Evolutionary conservation across 2,329 filamentous ascomycete species (phyloP).

Genomic region (Biscogniauxia marginata): DNA sequence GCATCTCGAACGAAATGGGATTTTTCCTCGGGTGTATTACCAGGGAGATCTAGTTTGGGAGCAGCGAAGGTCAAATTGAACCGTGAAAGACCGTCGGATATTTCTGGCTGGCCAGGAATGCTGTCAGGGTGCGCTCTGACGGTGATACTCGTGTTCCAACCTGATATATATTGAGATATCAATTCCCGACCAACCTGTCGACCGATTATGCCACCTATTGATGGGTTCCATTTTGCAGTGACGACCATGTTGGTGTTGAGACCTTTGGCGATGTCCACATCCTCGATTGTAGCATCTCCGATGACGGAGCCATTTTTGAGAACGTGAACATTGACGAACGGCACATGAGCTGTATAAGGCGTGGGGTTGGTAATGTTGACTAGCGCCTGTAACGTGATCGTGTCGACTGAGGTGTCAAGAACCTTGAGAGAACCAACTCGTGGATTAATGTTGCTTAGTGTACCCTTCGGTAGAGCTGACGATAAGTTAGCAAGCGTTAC

Average conservation of each 20-base stretch:
- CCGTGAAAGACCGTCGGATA: conserved; percentile 71
- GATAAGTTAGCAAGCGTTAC: conserved; percentile 34
- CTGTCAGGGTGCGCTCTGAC: conserved; percentile 68
- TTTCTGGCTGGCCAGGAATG: conserved; percentile 69
- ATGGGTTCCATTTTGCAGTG: conserved; percentile 72
- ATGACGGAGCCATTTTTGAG: conserved; percentile 71
- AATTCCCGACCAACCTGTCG: conserved; percentile 66
- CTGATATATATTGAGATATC: conserved; percentile 83
- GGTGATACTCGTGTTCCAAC: conserved; percentile 78
- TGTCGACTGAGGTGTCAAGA: conserved; percentile 67
- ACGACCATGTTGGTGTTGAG: conserved; percentile 70
- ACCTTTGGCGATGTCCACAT: conserved; percentile 65
- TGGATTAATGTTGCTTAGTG: conserved; percentile 51
- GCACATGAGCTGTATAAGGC: conserved; percentile 77
- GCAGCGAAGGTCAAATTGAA: conserved; percentile 71
- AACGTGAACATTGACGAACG: conserved; percentile 75
- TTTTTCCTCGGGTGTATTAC: conserved; percentile 43
- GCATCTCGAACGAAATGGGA: conserved; percentile 80
- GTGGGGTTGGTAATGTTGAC: conserved; percentile 92
- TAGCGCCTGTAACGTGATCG: conserved; percentile 67
- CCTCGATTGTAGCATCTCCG: conserved; percentile 68
- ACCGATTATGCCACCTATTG: conserved; percentile 61
- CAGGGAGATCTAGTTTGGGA: conserved; percentile 63
- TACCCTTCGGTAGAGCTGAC: conserved; percentile 58
- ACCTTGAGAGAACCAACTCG: conserved; percentile 71